Conservation (phyloP, 2,329 filamentous ascomycete genomes). For the Penicillium sp. region DNA sequence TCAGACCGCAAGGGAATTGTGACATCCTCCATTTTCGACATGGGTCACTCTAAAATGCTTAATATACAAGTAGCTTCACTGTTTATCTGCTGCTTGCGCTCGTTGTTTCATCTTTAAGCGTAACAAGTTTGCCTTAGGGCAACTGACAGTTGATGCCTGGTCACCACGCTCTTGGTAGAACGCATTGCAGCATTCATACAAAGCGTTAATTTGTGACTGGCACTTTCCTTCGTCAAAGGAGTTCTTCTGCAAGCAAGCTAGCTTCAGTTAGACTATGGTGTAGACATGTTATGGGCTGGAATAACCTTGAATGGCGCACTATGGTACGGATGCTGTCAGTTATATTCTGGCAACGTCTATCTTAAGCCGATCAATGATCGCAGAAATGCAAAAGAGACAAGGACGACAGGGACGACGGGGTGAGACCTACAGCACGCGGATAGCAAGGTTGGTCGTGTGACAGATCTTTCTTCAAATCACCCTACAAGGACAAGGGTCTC, state of each 20-base stretch:
- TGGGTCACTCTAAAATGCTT: slow-evolving; percentile 4
- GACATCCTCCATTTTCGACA: slow-evolving; percentile 33
- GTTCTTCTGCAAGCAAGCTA: slow-evolving; percentile 80
- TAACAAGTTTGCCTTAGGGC: slow-evolving; percentile 76
- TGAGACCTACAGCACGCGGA: slow-evolving; percentile 66
- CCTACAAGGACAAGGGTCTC: slow-evolving; percentile 22
- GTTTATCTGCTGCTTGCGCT: slow-evolving; percentile 37
- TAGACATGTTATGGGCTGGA: not conserved
- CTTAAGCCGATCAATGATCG: not conserved
- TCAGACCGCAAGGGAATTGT: slow-evolving; percentile 50
- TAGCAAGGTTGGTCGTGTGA: slow-evolving; percentile 76
- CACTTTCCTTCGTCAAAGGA: slow-evolving; percentile 84
- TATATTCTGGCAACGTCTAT: not conserved
- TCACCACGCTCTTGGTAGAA: slow-evolving; percentile 82
- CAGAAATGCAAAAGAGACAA: not conserved
- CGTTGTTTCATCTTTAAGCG: slow-evolving; percentile 81
- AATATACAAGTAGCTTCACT: slow-evolving; percentile 15
- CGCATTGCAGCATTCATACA: slow-evolving; percentile 89
- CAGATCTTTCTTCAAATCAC: slow-evolving; percentile 63
- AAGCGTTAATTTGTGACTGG: slow-evolving; percentile 68
- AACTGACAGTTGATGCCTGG: slow-evolving; percentile 71
- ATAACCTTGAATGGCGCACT: slow-evolving; percentile 89
- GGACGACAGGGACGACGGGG: not conserved
- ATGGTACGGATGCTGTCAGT: slow-evolving; percentile 22
- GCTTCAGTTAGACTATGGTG: slow-evolving; percentile 6